A percentile compares a stretch with the other conserved stretches of the same genome.
These are phyloP conservation scores for Aspergillus flavus DNA, from an alignment of 2,329 filamentous ascomycete species.

Conservation along the genomic window DNA sequence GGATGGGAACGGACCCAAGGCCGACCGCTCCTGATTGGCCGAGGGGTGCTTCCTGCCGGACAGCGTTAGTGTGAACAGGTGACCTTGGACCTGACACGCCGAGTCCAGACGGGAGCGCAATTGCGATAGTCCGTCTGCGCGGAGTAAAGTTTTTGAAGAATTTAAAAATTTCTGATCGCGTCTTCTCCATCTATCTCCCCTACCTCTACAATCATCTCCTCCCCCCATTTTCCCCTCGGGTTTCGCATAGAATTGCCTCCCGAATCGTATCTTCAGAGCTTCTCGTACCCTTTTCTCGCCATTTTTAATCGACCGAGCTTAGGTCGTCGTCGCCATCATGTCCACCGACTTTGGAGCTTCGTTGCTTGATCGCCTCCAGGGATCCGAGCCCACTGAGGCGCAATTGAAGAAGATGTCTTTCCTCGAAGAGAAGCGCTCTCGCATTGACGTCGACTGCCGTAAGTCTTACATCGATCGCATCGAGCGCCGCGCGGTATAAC, in stretches of 20 bases:
- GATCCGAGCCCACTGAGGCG: background rate
- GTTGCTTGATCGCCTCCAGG: background rate
- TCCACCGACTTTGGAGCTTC: background rate
- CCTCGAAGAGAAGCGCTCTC: slow-evolving; percentile 2
- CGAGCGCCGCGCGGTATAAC: background rate
- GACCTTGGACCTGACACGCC: background rate
- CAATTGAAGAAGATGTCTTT: slow-evolving; percentile 3
- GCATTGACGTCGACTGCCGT: slow-evolving; percentile 1
- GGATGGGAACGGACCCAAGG: background rate
- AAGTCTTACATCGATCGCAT: slow-evolving; percentile 6
- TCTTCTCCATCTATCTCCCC: background rate
- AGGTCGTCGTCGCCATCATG: background rate
- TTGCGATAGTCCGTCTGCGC: slow-evolving; percentile 1
- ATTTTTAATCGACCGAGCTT: background rate
- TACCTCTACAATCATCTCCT: background rate
- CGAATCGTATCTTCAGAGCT: background rate
- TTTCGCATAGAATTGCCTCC: background rate
- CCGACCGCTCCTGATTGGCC: background rate
- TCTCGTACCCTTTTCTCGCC: background rate
- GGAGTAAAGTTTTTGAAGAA: slow-evolving; percentile 7
- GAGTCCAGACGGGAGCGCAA: slow-evolving; percentile 4
- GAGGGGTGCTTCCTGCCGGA: background rate
- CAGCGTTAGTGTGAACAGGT: background rate
- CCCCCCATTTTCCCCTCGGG: background rate
- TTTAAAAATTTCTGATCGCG: slow-evolving; percentile 1